These are phyloP conservation scores for Macrolepiota dolichaula DNA, from an alignment of 768 basidiomycete species.

Conservation along the genomic window DNA sequence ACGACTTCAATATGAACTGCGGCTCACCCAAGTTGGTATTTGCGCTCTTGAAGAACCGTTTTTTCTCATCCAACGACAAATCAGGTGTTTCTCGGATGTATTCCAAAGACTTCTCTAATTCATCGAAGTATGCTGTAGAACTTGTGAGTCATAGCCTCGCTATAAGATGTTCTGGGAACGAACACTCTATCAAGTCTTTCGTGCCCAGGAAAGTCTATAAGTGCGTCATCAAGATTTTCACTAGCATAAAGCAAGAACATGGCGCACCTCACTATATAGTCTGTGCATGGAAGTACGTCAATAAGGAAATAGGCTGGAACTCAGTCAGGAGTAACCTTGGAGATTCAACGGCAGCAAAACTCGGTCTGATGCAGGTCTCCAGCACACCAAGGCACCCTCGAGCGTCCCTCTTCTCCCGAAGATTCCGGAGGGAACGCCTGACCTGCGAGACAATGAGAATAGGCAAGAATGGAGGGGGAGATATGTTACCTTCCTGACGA, in stretches of 20 bases:
- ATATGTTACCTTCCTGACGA: constrained; percentile 66
- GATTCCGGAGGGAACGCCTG: constrained; percentile 61
- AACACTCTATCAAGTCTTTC: constrained; percentile 86
- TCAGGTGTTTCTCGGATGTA: constrained; percentile 73
- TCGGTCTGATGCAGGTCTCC: constrained; percentile 85
- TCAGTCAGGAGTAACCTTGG: constrained; percentile 45
- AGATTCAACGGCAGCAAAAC: constrained; percentile 93
- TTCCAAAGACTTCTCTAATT: constrained; percentile 72
- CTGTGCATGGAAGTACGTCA: constrained; percentile 30
- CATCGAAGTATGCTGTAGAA: constrained; percentile 69
- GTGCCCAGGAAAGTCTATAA: constrained; percentile 86
- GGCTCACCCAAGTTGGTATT: constrained; percentile 78
- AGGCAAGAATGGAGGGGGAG: neutral
- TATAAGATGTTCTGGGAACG: constrained; percentile 14
- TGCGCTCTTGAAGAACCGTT: constrained; percentile 83
- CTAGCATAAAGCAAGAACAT: constrained; percentile 12
- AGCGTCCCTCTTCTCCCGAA: constrained; percentile 77
- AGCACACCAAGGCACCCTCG: constrained; percentile 86
- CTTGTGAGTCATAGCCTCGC: constrained; percentile 9
- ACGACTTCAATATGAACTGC: neutral
- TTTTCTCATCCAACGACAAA: constrained; percentile 84
- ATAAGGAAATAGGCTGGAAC: neutral
- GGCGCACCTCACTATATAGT: constrained; percentile 88
- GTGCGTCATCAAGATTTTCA: constrained; percentile 13
- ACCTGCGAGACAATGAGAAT: constrained; percentile 44